Percentiles rank a stretch among this genome's conserved stretches.
Conservation (phyloP, 768 basidiomycete genomes). For the Russula compacta region DNA sequence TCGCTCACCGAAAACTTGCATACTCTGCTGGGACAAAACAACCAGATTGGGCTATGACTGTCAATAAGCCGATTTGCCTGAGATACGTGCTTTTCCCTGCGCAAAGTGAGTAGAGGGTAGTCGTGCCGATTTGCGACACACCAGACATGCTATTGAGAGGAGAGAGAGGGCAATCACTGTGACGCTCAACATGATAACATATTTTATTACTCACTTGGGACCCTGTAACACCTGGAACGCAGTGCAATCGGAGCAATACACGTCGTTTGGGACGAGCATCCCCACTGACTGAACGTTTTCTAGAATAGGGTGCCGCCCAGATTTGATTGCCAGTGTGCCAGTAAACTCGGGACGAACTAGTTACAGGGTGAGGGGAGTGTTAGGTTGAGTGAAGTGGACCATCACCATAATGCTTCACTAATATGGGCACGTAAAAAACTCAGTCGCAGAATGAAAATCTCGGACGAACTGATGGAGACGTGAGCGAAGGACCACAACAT, state of each 20-base stretch:
- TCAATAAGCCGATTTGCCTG: constrained; percentile 74
- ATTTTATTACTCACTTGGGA: constrained; percentile 52
- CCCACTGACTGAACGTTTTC: constrained; percentile 63
- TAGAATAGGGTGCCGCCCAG: constrained; percentile 81
- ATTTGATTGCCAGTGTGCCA: constrained; percentile 80
- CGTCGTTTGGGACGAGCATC: constrained; percentile 78
- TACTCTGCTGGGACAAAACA: constrained; percentile 93
- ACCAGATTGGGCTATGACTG: constrained; percentile 82
- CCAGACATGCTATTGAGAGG: constrained; percentile 49
- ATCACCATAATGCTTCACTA: constrained; percentile 44
- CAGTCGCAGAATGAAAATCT: neutral
- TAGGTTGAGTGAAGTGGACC: neutral
- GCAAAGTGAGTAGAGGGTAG: neutral
- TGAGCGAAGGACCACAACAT: constrained; percentile 88
- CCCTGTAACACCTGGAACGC: constrained; percentile 90
- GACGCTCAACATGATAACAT: neutral
- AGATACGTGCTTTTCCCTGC: constrained; percentile 90
- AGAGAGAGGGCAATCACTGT: neutral
- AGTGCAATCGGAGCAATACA: constrained; percentile 76
- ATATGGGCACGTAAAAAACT: neutral
- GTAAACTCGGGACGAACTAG: constrained; percentile 88
- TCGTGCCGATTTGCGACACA: constrained; percentile 15
- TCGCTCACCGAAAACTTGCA: constrained; percentile 66
- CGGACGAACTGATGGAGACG: constrained; percentile 59
- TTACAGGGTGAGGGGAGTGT: neutral